Percentiles rank a stretch among this genome's conserved stretches.
phyloP scores from a whole-genome alignment of 1,284 basidiomycete species.

The Pseudozyma pruni region DNA sequence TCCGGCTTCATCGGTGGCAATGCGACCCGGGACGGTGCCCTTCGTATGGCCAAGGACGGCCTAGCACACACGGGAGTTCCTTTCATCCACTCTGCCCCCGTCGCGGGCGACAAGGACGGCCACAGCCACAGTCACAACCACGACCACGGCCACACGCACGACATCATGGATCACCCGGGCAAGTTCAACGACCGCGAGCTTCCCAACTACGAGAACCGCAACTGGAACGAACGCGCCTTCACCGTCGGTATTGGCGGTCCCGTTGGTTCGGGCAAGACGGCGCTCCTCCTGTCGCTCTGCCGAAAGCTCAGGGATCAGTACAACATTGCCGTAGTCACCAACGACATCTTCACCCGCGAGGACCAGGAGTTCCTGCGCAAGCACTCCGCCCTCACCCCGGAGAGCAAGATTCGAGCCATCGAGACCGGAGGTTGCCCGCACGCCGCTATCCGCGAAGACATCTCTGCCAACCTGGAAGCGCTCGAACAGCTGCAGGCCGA shows the following conservation, averaged over 20 bases:
- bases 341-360: constrained; percentile 75
- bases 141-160: constrained; percentile 66
- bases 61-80: constrained; percentile 53
- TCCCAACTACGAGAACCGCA: constrained; percentile 83
- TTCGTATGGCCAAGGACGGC: constrained; percentile 81
- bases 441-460: constrained; percentile 79
- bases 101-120: constrained; percentile 8
- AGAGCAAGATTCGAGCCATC: constrained; percentile 88
- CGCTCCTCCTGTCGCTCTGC: constrained; percentile 91
- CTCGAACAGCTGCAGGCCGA: constrained; percentile 95
- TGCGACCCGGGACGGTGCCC: constrained; percentile 85
- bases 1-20: constrained; percentile 96
- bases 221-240: constrained; percentile 93
- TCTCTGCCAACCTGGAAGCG: constrained; percentile 94
- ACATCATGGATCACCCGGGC: constrained; percentile 71
- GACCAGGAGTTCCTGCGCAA: constrained; percentile 97
- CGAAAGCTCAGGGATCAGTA: constrained; percentile 81
- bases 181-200: constrained; percentile 92
- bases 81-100: constrained; percentile 27
- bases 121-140: constrained; percentile 47
- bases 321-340: constrained; percentile 80
- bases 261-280: constrained; percentile 97
- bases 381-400: constrained; percentile 83
- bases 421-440: constrained; percentile 77
- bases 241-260: constrained; percentile 95